Base-by-base conservation (phyloP, 2,329 filamentous ascomycete species). In the Talaromyces sp. region DNA sequence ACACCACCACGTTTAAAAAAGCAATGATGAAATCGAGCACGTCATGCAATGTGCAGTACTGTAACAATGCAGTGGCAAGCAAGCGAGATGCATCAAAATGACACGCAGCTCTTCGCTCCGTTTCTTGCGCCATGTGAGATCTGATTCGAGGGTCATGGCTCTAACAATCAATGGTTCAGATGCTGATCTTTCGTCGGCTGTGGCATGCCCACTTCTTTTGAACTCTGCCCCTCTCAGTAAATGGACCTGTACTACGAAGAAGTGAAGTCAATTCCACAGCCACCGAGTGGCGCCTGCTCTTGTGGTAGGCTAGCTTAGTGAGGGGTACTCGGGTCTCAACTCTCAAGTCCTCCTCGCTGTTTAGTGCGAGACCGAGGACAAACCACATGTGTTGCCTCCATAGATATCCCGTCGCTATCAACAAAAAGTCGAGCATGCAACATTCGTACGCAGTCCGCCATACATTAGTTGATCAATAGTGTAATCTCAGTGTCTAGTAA, bases 1-100 rank as follows among this genome's bases (percentile, higher is more conserved):
- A 22, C 37, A 60, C 24, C 27, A 60, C 27, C n/a, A 33, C 24
- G 27, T 9, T 56, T 56, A 6, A 49, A 60, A 54, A 62, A 62
- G 60, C 60, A 41, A 62, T 31, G 16, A 62, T 62, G 47, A 41
- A 27, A 62, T 52, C 31, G 49, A 56, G 60, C 60, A 62, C 60
- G 60, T 56, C 60, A 62, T 62, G 35, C 59, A 61, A 57, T 16
- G 7, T 31, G 27, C 7, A 31, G 27, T 31, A 7, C 27, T 31
- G 47, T 11, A 52, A 33, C 49, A 31, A 13, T 35, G 19, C 58
- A 19, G 45, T 61, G 59, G 33, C 45, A 50, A 50, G 19, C 27
- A 39, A 37, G 31, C 31, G 41, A 60, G 41, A 24, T 39, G 43
- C 39, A 39, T 60, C 31, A 6, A 19, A 19, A 41, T 50, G 43